Conservation (phyloP, 805 yeast genomes). For the Yarrowia sp. region DNA sequence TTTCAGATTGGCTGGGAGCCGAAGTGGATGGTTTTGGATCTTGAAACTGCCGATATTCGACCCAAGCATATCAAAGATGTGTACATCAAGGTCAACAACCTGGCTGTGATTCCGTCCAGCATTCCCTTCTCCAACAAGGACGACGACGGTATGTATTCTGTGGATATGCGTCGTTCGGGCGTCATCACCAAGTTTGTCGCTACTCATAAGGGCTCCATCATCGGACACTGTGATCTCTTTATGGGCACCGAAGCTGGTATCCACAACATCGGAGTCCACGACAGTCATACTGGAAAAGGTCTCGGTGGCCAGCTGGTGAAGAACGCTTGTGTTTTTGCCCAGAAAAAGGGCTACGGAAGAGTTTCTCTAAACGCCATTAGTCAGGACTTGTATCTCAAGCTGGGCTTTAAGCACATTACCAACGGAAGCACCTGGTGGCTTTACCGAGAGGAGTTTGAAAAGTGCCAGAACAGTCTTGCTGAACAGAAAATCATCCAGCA, state of each 20-base stretch:
- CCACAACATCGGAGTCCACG: background rate
- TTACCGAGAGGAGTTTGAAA: slow-evolving; percentile 2
- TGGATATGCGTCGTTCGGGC: background rate
- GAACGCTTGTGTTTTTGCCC: background rate
- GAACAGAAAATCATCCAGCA: slow-evolving; percentile 11
- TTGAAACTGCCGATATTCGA: background rate
- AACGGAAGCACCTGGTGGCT: slow-evolving; percentile 13
- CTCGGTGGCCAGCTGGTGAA: background rate
- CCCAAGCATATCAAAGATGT: background rate
- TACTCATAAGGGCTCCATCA: background rate
- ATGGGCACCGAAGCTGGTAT: slow-evolving; percentile 2
- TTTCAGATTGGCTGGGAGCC: slow-evolving; percentile 6
- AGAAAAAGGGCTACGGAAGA: background rate
- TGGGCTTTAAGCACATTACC: background rate
- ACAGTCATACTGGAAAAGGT: background rate
- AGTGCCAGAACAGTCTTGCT: background rate
- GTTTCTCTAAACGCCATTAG: background rate
- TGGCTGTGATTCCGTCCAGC: background rate
- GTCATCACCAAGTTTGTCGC: background rate
- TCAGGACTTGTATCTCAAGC: background rate
- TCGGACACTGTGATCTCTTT: background rate
- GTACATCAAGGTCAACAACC: background rate
- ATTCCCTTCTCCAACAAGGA: background rate
- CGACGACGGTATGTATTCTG: background rate
- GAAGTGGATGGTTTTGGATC: slow-evolving; percentile 6